Evolutionary conservation across 768 basidiomycete genomes (phyloP), one percentile per base, ranked within the genome.

Genomic region (Mycena epipterygia): DNA sequence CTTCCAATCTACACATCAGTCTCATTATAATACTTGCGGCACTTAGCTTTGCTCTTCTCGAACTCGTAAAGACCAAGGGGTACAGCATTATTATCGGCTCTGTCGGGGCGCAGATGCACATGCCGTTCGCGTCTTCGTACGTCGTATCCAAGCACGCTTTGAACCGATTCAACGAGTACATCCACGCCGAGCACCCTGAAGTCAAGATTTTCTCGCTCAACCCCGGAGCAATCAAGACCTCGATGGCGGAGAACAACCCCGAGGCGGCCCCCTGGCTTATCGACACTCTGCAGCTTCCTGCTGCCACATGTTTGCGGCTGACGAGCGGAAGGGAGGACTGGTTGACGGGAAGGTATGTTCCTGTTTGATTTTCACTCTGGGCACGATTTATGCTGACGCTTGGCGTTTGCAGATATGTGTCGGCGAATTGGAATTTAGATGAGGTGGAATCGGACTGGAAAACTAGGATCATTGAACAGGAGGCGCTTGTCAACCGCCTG

Each of bases 271-370:
- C 57, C 30, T 64, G 56, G 37, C 44, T 62, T 27, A 58, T 65
- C 14, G 73, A 77, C 53, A 69, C 71, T 7, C 25, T 76, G 1
- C 64, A 70, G 42, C 66, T 76, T 7, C 76, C 74, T 12, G 74
- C 74, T 8, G 73, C 76, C 1, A 74, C 76, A 16, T 70, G 61
- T 33, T 33, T 77, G 30, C 72, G 65, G 27, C 41, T 76, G 41
- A 74, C 76, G 1, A 73, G 75, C 58, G 76, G 76, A 14, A 71
- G 52, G 57, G 53, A 67, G 29, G 75, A 74, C 46, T 77, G 67
- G 71, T 53, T 76, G 37, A 73, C 57, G 21, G 75, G 76, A 49
- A 71, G 69, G 74, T 76, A 32, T 51, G 64, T 46, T 33, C n/a
- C n/a, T 35, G 16, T 21, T 39, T 25, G 12, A 17, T 23, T 37